Conservation (phyloP, 352 stramenopile species). For the Pilasporangium apinafurcum region DNA sequence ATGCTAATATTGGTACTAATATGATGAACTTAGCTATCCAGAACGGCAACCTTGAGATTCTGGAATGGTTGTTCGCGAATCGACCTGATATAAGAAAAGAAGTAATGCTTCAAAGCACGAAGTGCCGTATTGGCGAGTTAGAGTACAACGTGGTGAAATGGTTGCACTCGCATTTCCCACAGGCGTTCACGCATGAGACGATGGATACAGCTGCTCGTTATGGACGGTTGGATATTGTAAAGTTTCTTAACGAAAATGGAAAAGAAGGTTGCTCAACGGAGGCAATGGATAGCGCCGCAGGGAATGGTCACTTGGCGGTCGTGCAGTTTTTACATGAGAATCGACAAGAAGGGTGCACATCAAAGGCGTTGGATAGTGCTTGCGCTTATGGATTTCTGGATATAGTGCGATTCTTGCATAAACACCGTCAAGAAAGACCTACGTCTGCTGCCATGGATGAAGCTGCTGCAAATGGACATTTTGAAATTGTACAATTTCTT, state of each 20-base stretch:
- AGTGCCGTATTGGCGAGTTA: background rate
- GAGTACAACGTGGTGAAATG: constrained; percentile 2
- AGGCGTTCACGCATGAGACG: background rate
- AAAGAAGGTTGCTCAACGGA: background rate
- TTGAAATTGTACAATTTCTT: constrained; percentile 1
- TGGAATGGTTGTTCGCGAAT: too few relatives aligned
- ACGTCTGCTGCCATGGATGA: constrained; percentile 3
- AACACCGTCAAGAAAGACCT: constrained; percentile 1
- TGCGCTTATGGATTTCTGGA: background rate
- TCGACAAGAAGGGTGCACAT: constrained; percentile 1
- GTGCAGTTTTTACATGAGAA: constrained; percentile 5
- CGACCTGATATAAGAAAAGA: background rate
- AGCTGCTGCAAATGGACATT: constrained; percentile 1
- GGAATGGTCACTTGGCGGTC: background rate
- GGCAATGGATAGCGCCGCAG: background rate
- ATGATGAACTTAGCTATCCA: too few relatives aligned
- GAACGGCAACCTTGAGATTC: too few relatives aligned
- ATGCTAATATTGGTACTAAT: too few relatives aligned
- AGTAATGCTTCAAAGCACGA: too few relatives aligned
- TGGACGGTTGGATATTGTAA: background rate
- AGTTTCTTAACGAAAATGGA: constrained; percentile 2
- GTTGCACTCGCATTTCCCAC: background rate
- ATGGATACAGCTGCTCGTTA: constrained; percentile 1
- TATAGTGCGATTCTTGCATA: constrained; percentile 1
- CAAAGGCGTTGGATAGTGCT: background rate